Evolutionary conservation across 176 grass and related monocot species (phyloP).

Genomic region (Juncus effusus): DNA sequence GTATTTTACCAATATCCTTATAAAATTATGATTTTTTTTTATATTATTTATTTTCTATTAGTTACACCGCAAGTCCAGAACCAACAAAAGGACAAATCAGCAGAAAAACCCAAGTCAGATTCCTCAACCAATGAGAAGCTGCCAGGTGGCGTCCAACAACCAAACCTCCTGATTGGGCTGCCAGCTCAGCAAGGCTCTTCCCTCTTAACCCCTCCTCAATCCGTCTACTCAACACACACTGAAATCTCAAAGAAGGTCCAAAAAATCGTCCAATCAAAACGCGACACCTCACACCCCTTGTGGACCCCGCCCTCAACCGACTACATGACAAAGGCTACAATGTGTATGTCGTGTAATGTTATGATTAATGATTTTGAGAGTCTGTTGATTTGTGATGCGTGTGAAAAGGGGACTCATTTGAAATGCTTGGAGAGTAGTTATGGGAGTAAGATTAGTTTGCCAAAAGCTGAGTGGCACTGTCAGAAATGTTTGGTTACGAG

Average conservation of each 20-base stretch:
- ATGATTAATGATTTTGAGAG: slow-evolving; percentile 61
- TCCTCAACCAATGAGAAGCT: slow-evolving; percentile 39
- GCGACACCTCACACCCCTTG: slow-evolving; percentile 44
- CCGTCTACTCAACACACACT: slow-evolving; percentile 49
- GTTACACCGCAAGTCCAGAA: slow-evolving; percentile 23
- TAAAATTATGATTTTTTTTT: not conserved
- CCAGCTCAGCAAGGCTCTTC: slow-evolving; percentile 46
- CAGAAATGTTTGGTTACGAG: slow-evolving; percentile 60
- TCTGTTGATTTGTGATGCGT: slow-evolving; percentile 95
- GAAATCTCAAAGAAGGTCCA: slow-evolving; percentile 78
- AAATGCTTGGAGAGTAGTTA: slow-evolving; percentile 79
- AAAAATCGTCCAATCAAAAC: slow-evolving; percentile 39
- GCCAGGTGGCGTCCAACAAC: slow-evolving; percentile 31
- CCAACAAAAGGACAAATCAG: slow-evolving; percentile 9
- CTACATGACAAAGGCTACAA: slow-evolving; percentile 64
- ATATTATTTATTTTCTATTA: slow-evolving; percentile 31
- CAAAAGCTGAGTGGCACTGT: slow-evolving; percentile 95
- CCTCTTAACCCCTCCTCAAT: slow-evolving; percentile 40
- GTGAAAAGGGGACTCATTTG: slow-evolving; percentile 90
- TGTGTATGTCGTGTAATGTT: slow-evolving; percentile 87
- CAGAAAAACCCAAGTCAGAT: slow-evolving; percentile 39
- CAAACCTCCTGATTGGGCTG: slow-evolving; percentile 44
- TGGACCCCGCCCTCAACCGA: slow-evolving; percentile 94
- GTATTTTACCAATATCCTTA: too few species aligned
- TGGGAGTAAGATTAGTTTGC: slow-evolving; percentile 56